Conservation (phyloP, 805 yeast species). For the Teunomyces cretensis region DNA sequence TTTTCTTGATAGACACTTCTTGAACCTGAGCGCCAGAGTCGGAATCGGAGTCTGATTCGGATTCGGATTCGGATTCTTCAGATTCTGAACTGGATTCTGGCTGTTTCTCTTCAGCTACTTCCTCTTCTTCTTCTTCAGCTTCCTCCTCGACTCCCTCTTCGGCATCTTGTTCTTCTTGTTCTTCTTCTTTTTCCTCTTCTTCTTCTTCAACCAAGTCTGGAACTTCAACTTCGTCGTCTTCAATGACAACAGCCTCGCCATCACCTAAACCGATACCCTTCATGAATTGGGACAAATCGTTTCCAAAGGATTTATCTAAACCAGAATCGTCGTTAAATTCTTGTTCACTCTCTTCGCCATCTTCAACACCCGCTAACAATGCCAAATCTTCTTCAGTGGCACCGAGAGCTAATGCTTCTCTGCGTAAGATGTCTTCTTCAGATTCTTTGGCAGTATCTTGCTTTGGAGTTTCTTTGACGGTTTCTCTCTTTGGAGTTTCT, state of each 20-base stretch:
- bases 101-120: constrained; percentile 22
- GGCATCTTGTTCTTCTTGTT: constrained; percentile 38
- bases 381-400: constrained; percentile 83
- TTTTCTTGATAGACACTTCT: constrained; percentile 7
- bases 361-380: constrained; percentile 54
- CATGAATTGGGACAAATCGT: constrained; percentile 63
- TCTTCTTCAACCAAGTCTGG: constrained; percentile 12
- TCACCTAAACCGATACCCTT: constrained; percentile 61
- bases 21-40: constrained; percentile 14
- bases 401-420: constrained; percentile 78
- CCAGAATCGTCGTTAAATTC: constrained; percentile 44
- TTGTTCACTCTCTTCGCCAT: constrained; percentile 52
- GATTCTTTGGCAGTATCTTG: neutral
- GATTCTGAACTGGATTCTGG: constrained; percentile 9
- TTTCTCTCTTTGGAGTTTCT: constrained; percentile 55
- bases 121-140: constrained; percentile 35
- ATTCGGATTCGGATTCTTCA: constrained; percentile 13
- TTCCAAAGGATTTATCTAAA: constrained; percentile 43
- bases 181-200: constrained; percentile 15
- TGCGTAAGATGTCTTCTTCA: constrained; percentile 45
- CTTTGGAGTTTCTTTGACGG: neutral
- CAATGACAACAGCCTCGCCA: constrained; percentile 33
- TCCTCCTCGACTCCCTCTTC: constrained; percentile 36
- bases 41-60: constrained; percentile 8
- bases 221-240: constrained; percentile 16